A percentile compares a stretch with the other conserved stretches of the same genome.
Conservation (phyloP, 2,329 filamentous ascomycete genomes). For the Aspergillus spinulosporus region DNA sequence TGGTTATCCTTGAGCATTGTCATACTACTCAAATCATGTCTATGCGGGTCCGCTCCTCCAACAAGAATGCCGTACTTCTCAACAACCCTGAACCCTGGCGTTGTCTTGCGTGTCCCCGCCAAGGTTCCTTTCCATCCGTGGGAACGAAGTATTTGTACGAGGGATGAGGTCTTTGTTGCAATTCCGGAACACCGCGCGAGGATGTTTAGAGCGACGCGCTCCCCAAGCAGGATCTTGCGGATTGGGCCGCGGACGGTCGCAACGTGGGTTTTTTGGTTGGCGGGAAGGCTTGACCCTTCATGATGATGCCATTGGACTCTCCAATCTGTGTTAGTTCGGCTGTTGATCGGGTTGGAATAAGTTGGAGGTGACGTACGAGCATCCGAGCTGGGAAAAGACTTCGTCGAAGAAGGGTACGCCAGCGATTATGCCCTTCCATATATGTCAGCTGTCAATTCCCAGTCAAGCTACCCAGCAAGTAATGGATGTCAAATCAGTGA, state of each 20-base stretch:
- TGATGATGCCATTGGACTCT: constrained; percentile 81
- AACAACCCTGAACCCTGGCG: constrained; percentile 88
- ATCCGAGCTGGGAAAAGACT: constrained; percentile 85
- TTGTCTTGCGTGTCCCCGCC: constrained; percentile 96
- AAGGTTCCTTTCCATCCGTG: constrained; percentile 78
- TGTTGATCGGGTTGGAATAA: background rate
- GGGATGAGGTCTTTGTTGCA: constrained; percentile 61
- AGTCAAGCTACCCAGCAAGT: background rate
- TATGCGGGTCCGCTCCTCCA: constrained; percentile 86
- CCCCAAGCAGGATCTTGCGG: constrained; percentile 80
- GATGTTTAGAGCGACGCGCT: constrained; percentile 88
- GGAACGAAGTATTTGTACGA: constrained; percentile 54
- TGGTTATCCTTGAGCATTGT: constrained; percentile 99
- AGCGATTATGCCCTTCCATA: constrained; percentile 70
- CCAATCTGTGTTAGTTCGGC: background rate
- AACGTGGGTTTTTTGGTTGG: constrained; percentile 57
- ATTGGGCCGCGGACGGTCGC: constrained; percentile 86
- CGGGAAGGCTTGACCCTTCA: constrained; percentile 71
- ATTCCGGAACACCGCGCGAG: constrained; percentile 89
- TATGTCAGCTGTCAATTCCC: background rate
- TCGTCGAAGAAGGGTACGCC: constrained; percentile 95
- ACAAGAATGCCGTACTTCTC: constrained; percentile 99
- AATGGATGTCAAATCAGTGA: background rate
- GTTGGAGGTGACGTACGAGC: constrained; percentile 56
- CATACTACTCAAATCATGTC: constrained; percentile 90